Conservation (phyloP, 1,139 yeast species). For the Kodamaea sp. region DNA sequence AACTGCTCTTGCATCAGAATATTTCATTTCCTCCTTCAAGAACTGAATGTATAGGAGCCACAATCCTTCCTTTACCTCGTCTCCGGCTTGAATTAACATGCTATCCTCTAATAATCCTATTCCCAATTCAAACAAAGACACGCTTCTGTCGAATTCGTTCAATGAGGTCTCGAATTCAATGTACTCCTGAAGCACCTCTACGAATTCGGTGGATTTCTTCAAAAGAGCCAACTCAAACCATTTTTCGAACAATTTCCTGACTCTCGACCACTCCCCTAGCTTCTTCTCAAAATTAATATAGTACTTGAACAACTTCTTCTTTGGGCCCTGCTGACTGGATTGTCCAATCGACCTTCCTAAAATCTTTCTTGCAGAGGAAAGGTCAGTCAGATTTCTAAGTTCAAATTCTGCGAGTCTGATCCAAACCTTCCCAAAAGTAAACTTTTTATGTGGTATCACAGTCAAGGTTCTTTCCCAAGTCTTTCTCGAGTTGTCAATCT, state of each 20-base stretch:
- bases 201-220: conserved; percentile 18
- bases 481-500: conserved; percentile 48
- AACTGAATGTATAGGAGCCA: conserved; percentile 58
- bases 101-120: conserved; percentile 19
- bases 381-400: conserved; percentile 50
- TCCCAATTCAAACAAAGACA: conserved; percentile 62
- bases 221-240: conserved; percentile 59
- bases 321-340: conserved; percentile 46
- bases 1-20: conserved; percentile 55
- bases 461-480: conserved; percentile 53
- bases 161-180: conserved; percentile 67
- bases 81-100: background rate
- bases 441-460: conserved; percentile 55
- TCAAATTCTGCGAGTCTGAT: conserved; percentile 70
- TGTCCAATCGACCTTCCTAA: conserved; percentile 74
- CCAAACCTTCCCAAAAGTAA: conserved; percentile 80
- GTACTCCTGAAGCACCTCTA: conserved; percentile 43
- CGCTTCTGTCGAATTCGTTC: conserved; percentile 70
- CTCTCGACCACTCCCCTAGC: conserved; percentile 77
- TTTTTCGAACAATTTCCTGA: conserved; percentile 69
- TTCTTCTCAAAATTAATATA: conserved; percentile 61
- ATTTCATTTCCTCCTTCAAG: conserved; percentile 60
- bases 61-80: conserved; percentile 19
- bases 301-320: conserved; percentile 56
- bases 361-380: conserved; percentile 62